phyloP scores from a whole-genome alignment of 1,139 yeast species.

The Geotrichum siamense region DNA sequence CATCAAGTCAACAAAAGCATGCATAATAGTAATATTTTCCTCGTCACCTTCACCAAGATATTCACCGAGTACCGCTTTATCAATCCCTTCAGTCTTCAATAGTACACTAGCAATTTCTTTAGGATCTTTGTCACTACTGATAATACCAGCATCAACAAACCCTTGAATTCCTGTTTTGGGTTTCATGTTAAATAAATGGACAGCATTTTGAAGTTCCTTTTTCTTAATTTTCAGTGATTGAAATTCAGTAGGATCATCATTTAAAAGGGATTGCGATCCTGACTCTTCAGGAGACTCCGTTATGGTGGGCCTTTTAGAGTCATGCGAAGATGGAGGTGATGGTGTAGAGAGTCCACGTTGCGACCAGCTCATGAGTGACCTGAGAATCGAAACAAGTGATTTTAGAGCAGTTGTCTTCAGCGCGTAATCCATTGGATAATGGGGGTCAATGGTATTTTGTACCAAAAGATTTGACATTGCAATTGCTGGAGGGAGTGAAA shows the following conservation, averaged over 20 bases:
- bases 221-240: constrained; percentile 79
- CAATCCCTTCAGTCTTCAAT: constrained; percentile 70
- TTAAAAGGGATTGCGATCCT: constrained; percentile 17
- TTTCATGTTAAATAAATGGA: constrained; percentile 40
- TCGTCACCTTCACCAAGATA: constrained; percentile 87
- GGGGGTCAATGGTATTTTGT: constrained; percentile 45
- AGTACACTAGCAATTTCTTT: constrained; percentile 66
- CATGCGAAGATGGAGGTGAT: constrained; percentile 11
- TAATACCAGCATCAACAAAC: constrained; percentile 56
- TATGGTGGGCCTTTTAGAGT: constrained; percentile 2
- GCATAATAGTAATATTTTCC: constrained; percentile 75
- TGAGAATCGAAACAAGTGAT: constrained; percentile 72
- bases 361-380: constrained; percentile 83
- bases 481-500: constrained; percentile 64
- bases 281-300: constrained; percentile 17
- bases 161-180: constrained; percentile 72
- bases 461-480: constrained; percentile 52
- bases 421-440: constrained; percentile 52
- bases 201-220: constrained; percentile 57
- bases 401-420: constrained; percentile 74
- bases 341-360: constrained; percentile 52
- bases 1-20: constrained; percentile 84
- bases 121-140: constrained; percentile 50
- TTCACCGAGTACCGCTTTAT: constrained; percentile 82
- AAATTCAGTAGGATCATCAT: constrained; percentile 77